Conservation (phyloP, 345 rosid species). For the Syzygium grande region DNA sequence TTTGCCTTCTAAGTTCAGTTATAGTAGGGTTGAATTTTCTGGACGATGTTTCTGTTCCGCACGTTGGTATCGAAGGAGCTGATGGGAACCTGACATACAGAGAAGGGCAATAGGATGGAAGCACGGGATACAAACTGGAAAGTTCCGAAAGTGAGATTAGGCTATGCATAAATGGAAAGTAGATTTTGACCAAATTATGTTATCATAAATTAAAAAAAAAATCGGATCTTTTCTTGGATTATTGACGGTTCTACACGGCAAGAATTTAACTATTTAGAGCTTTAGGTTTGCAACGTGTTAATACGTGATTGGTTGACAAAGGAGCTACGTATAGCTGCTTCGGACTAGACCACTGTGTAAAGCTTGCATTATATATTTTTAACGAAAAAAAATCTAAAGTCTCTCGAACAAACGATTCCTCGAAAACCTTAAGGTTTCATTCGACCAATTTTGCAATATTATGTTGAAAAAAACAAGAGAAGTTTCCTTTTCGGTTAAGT, state of each 20-base stretch:
- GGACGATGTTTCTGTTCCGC: neutral
- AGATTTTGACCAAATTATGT: neutral
- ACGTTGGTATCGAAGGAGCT: neutral
- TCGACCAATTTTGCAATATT: neutral
- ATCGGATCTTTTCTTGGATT: neutral
- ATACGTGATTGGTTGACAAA: neutral
- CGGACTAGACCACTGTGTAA: neutral
- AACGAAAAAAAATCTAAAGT: neutral
- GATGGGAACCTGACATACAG: neutral
- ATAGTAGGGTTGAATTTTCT: neutral
- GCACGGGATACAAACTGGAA: neutral
- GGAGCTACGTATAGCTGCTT: neutral
- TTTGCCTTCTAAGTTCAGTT: neutral
- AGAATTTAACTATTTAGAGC: neutral
- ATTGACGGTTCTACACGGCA: neutral
- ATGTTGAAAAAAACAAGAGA: neutral
- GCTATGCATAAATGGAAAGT: too few relatives aligned
- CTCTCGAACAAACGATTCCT: neutral
- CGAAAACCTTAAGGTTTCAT: too few relatives aligned
- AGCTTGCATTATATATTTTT: neutral
- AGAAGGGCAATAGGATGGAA: neutral
- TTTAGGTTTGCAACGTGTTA: neutral
- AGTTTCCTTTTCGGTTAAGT: neutral
- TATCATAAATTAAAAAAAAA: too few relatives aligned
- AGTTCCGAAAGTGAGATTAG: neutral